A percentile compares a stretch with the other conserved stretches of the same genome.
Conservation (phyloP, 2,329 filamentous ascomycete species). For the Esteya vermicola region DNA sequence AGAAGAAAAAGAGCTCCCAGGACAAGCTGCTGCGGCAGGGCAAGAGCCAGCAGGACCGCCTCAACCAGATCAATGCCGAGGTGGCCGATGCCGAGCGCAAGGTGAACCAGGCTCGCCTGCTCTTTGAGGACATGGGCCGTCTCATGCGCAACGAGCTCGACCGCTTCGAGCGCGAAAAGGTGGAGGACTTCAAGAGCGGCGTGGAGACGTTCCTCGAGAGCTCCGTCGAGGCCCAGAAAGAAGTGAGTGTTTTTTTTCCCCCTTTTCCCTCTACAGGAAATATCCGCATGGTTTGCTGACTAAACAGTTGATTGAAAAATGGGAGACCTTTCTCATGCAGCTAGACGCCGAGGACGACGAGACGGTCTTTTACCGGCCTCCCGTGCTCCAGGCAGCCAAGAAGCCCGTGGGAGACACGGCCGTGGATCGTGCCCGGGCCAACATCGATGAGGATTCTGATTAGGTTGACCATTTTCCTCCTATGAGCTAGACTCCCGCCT, state of each 20-base stretch:
- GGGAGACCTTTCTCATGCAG: slow-evolving; percentile 97
- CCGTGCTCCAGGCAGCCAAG: slow-evolving; percentile 33
- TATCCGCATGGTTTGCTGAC: slow-evolving; percentile 11
- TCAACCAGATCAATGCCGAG: slow-evolving; percentile 84
- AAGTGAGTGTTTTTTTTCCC: slow-evolving; percentile 42
- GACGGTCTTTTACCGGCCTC: slow-evolving; percentile 49
- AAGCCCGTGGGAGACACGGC: slow-evolving; percentile 40
- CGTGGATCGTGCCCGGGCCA: slow-evolving; percentile 43
- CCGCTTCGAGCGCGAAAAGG: slow-evolving; percentile 90
- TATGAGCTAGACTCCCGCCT: too few relatives aligned
- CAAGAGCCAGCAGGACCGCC: slow-evolving; percentile 85
- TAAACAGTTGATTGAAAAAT: slow-evolving; percentile 60
- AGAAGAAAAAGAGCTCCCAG: slow-evolving; percentile 77
- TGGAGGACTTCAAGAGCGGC: slow-evolving; percentile 96
- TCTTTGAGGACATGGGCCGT: slow-evolving; percentile 96
- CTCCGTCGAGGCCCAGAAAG: slow-evolving; percentile 94
- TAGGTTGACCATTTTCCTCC: too few relatives aligned
- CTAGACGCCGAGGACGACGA: slow-evolving; percentile 87
- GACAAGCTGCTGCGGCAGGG: slow-evolving; percentile 94
- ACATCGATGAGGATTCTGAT: slow-evolving; percentile 46
- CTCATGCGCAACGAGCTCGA: slow-evolving; percentile 86
- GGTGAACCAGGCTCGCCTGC: slow-evolving; percentile 73
- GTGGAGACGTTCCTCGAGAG: slow-evolving; percentile 97
- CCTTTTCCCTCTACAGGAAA: neutral
- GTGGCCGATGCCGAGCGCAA: slow-evolving; percentile 90